Evolutionary conservation across 768 basidiomycete genomes (phyloP).

Genomic region (Boletus vermiculosoides): DNA sequence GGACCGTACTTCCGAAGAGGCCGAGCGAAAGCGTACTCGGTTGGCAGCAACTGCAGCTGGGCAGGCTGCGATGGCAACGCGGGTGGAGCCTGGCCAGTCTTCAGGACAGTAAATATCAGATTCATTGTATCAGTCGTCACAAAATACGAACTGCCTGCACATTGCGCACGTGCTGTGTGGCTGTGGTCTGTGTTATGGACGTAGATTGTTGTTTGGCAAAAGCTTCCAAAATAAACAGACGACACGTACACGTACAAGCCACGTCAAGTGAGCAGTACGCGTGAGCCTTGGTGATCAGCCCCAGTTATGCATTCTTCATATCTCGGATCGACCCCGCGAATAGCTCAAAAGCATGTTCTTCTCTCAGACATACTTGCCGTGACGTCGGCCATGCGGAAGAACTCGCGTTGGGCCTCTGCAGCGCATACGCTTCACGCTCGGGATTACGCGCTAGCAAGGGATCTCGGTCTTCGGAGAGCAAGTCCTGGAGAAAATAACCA

Average conservation of each 20-base stretch:
- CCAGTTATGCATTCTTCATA: slow-evolving; percentile 18
- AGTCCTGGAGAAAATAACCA: slow-evolving; percentile 44
- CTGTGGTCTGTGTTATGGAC: background rate
- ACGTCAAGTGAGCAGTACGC: background rate
- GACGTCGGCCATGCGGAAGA: slow-evolving; percentile 95
- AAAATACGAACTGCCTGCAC: slow-evolving; percentile 5
- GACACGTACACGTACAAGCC: slow-evolving; percentile 2
- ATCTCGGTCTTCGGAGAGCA: slow-evolving; percentile 69
- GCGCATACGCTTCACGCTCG: slow-evolving; percentile 58
- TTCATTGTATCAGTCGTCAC: slow-evolving; percentile 11
- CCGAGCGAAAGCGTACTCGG: slow-evolving; percentile 89
- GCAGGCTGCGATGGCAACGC: slow-evolving; percentile 81
- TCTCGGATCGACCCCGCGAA: slow-evolving; percentile 19
- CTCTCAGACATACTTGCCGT: slow-evolving; percentile 90
- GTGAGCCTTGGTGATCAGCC: background rate
- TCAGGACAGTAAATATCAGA: slow-evolving; percentile 34
- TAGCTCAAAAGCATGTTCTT: slow-evolving; percentile 74
- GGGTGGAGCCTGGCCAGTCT: slow-evolving; percentile 41
- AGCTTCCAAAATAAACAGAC: slow-evolving; percentile 17
- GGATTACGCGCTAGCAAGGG: slow-evolving; percentile 69
- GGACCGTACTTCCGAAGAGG: slow-evolving; percentile 60
- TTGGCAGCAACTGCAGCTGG: slow-evolving; percentile 89
- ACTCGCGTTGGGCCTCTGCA: slow-evolving; percentile 91
- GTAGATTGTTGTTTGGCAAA: background rate
- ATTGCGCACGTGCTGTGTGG: background rate